A percentile compares a stretch with the other conserved stretches of the same genome.
phyloP scores from a whole-genome alignment of 2,329 filamentous ascomycete genomes.

The Xylariaceae sp. region DNA sequence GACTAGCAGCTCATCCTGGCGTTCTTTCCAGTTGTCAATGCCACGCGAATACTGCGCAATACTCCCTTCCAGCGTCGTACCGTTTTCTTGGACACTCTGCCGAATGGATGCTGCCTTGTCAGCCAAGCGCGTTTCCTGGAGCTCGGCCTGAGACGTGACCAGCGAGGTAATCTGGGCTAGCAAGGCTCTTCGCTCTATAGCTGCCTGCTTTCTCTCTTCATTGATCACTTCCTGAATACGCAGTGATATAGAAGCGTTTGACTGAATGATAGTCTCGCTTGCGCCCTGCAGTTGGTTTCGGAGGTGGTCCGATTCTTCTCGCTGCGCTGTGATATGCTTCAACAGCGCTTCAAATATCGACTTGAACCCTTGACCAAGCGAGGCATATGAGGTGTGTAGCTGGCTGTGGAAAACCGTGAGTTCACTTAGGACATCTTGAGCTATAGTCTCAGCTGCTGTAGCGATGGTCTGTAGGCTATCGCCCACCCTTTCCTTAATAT shows the following conservation, averaged over 20 bases:
- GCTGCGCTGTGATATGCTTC: conserved; percentile 70
- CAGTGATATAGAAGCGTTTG: conserved; percentile 62
- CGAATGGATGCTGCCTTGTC: conserved; percentile 60
- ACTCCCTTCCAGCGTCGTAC: conserved; percentile 59
- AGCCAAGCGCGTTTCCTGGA: conserved; percentile 67
- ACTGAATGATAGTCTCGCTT: conserved; percentile 61
- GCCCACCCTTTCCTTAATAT: conserved; percentile 81
- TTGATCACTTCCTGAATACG: conserved; percentile 66
- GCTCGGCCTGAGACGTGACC: conserved; percentile 67
- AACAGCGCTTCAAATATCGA: conserved; percentile 76
- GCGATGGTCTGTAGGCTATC: conserved; percentile 81
- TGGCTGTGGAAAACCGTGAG: conserved; percentile 79
- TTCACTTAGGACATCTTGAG: conserved; percentile 82
- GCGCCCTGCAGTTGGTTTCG: conserved; percentile 68
- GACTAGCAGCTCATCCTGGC: conserved; percentile 64
- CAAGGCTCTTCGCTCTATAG: conserved; percentile 68
- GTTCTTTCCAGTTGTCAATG: conserved; percentile 71
- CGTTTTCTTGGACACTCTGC: conserved; percentile 61
- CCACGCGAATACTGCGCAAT: conserved; percentile 62
- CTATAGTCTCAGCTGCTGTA: conserved; percentile 79
- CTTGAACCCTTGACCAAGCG: conserved; percentile 82
- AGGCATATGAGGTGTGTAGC: conserved; percentile 79
- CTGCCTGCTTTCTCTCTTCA: conserved; percentile 70
- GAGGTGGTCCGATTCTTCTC: conserved; percentile 68
- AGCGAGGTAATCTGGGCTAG: conserved; percentile 74